A percentile compares a stretch with the other conserved stretches of the same genome.
phyloP scores from a whole-genome alignment of 2,329 filamentous ascomycete genomes.

The Lachnellula arida region DNA sequence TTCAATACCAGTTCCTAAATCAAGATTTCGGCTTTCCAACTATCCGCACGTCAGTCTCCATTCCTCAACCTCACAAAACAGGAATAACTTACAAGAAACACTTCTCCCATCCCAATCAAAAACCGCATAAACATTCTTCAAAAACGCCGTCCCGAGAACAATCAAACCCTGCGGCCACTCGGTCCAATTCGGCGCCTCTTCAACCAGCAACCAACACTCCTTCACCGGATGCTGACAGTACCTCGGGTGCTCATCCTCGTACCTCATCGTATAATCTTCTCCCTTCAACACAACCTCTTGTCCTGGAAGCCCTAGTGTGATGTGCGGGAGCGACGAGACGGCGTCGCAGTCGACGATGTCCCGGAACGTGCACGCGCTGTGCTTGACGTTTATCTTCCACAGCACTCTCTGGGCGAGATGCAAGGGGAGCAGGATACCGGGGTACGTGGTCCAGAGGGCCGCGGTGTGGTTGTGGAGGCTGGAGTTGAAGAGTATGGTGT shows the following conservation, averaged over 20 bases:
- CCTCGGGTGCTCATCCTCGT: background rate
- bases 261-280: conserved; percentile 4
- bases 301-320: conserved; percentile 1
- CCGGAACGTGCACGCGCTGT: background rate
- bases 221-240: background rate
- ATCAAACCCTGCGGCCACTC: background rate
- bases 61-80: background rate
- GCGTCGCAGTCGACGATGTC: conserved; percentile 2
- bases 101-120: conserved; percentile 9
- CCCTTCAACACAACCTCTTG: conserved; percentile 8
- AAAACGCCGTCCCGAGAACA: conserved; percentile 5
- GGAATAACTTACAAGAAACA: conserved; percentile 6
- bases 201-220: background rate
- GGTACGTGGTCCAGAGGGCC: background rate
- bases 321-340: background rate
- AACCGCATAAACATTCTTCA: conserved; percentile 4
- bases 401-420: background rate
- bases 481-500: background rate
- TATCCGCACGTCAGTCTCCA: background rate
- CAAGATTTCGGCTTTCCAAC: background rate
- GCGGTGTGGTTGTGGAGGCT: background rate
- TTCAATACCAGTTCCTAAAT: background rate
- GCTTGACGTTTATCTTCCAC: background rate
- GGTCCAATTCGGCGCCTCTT: background rate
- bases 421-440: background rate